These are phyloP conservation scores for Lasiodiplodia sp. DNA, from an alignment of 2,329 filamentous ascomycete species.

Conservation along the genomic window DNA sequence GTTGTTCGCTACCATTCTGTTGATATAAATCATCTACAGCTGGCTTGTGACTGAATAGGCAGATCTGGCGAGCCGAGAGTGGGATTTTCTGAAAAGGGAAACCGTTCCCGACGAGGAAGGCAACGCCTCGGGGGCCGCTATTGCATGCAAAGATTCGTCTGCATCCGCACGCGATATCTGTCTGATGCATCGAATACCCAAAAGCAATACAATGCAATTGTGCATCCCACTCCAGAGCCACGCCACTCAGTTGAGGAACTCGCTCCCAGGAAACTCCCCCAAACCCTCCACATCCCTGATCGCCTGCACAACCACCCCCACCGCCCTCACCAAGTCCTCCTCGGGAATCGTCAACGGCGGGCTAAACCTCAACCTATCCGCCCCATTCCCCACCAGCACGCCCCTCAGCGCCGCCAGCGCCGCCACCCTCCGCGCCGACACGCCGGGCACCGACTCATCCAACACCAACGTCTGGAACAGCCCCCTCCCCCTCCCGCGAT, in stretches of 20 bases:
- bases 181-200: too few species aligned
- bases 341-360: constrained; percentile 13
- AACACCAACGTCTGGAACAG: constrained; percentile 8
- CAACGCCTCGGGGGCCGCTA: not conserved
- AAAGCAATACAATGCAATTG: too few species aligned
- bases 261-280: constrained; percentile 4
- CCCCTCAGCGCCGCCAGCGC: not conserved
- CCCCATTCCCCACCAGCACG: not conserved
- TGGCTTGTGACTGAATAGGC: not conserved
- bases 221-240: too few species aligned
- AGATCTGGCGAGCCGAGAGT: not conserved
- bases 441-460: not conserved
- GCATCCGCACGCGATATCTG: too few species aligned
- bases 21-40: not conserved
- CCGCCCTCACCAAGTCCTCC: constrained; percentile 1
- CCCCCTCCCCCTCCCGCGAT: not conserved
- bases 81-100: not conserved
- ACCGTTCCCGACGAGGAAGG: not conserved
- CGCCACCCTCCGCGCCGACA: not conserved
- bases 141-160: not conserved
- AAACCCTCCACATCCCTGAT: not conserved
- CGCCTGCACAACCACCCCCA: not conserved
- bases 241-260: not conserved
- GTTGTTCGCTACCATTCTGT: too few species aligned
- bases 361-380: constrained; percentile 1